Conservation (phyloP, 2,329 filamentous ascomycete genomes). For the Epichloe typhina region DNA sequence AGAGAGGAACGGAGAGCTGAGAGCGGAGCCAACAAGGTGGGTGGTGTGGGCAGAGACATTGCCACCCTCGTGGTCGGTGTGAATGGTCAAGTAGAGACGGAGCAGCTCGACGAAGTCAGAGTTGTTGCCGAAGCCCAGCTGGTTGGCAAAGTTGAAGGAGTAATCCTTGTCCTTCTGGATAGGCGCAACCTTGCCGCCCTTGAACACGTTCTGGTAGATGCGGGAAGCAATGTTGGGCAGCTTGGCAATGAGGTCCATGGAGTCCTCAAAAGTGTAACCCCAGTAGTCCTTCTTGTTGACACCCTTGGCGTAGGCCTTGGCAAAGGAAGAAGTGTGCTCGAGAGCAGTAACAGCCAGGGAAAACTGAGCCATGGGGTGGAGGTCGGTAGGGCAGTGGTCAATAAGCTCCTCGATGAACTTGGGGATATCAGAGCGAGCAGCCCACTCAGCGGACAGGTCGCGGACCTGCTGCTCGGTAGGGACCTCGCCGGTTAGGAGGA, state of each 20-base stretch:
- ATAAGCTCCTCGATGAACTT: constrained; percentile 99
- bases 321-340: constrained; percentile 94
- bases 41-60: constrained; percentile 98
- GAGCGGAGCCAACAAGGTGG: constrained; percentile 89
- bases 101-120: constrained; percentile 95
- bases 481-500: constrained; percentile 94
- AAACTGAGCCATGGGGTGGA: constrained; percentile 99
- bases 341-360: constrained; percentile 94
- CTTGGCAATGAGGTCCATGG: constrained; percentile 99
- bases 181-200: constrained; percentile 94
- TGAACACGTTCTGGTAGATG: constrained; percentile 99
- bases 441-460: constrained; percentile 96
- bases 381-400: constrained; percentile 96
- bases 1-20: constrained; percentile 95
- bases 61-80: constrained; percentile 99
- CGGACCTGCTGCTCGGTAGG: constrained; percentile 96
- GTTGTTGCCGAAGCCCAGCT: constrained; percentile 93
- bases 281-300: constrained; percentile 99
- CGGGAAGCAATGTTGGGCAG: constrained; percentile 93
- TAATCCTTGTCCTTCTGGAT: constrained; percentile 99
- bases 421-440: constrained; percentile 89
- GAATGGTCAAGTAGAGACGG: constrained; percentile 98
- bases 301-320: constrained; percentile 97
- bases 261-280: constrained; percentile 98
- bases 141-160: constrained; percentile 98